phyloP scores from a whole-genome alignment of 2,329 filamentous ascomycete species.

The Aspergillus piperis region DNA sequence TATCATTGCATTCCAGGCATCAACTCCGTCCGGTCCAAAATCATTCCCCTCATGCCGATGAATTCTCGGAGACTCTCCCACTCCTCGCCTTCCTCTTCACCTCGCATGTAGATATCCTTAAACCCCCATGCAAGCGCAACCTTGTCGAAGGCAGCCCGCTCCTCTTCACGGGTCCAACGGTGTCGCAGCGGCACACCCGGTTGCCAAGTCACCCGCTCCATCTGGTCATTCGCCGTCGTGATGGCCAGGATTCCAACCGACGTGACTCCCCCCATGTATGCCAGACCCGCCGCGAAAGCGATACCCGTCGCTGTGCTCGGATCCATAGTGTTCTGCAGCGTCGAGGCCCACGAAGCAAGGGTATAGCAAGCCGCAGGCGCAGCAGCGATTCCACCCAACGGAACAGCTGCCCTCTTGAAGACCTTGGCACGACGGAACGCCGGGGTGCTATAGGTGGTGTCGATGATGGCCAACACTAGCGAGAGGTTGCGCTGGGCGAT shows the following conservation, averaged over 20 bases:
- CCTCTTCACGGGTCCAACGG: slow-evolving; percentile 86
- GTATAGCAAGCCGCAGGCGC: slow-evolving; percentile 57
- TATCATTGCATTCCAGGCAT: slow-evolving; percentile 85
- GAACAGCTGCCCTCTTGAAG: slow-evolving; percentile 44
- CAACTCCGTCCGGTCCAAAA: slow-evolving; percentile 82
- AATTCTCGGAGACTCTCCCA: slow-evolving; percentile 87
- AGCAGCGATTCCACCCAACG: slow-evolving; percentile 41
- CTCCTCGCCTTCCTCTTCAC: slow-evolving; percentile 87
- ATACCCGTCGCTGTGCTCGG: slow-evolving; percentile 71
- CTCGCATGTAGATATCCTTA: slow-evolving; percentile 73
- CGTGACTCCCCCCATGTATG: slow-evolving; percentile 78
- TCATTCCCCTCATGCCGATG: slow-evolving; percentile 79
- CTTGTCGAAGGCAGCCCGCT: slow-evolving; percentile 81
- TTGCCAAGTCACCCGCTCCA: slow-evolving; percentile 89
- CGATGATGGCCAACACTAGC: slow-evolving; percentile 75
- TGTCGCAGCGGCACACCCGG: slow-evolving; percentile 76
- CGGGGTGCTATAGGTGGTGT: slow-evolving; percentile 54
- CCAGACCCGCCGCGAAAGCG: slow-evolving; percentile 76
- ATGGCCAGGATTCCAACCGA: slow-evolving; percentile 82
- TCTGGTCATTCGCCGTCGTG: slow-evolving; percentile 89
- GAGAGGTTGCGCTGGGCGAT: slow-evolving; percentile 77
- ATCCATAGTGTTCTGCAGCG: slow-evolving; percentile 75
- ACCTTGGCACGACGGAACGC: slow-evolving; percentile 48
- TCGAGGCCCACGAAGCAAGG: slow-evolving; percentile 66
- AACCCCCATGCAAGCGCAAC: slow-evolving; percentile 92